These are phyloP conservation scores for Boletus coccyginus DNA, from an alignment of 768 basidiomycete genomes.

Conservation along the genomic window DNA sequence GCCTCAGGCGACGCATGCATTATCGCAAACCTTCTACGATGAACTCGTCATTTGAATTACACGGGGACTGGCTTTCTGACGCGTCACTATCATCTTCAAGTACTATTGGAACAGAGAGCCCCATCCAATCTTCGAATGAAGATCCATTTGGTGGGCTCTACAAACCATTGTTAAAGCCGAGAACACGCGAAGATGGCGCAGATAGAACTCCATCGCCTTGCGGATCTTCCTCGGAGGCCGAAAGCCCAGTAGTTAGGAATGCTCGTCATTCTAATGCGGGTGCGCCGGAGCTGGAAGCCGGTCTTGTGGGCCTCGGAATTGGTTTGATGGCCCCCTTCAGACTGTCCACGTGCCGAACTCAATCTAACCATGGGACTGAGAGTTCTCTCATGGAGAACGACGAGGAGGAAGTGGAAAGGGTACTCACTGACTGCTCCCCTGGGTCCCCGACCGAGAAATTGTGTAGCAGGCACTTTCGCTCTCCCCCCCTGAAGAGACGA, in stretches of 20 bases:
- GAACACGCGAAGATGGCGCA: conserved; percentile 1
- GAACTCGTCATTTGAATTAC: conserved; percentile 25
- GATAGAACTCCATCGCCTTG: conserved; percentile 16
- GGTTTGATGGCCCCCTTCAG: conserved; percentile 54
- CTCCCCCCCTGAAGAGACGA: conserved; percentile 52
- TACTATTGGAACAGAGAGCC: conserved; percentile 21
- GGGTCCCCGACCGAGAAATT: conserved; percentile 21
- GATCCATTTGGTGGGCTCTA: conserved; percentile 52
- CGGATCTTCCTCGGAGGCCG: conserved; percentile 31
- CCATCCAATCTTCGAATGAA: conserved; percentile 29
- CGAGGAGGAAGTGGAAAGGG: conserved; percentile 35
- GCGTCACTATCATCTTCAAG: conserved; percentile 26
- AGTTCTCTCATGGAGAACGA: conserved; percentile 23
- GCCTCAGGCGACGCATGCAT: conserved; percentile 29
- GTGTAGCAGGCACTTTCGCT: conserved; percentile 22
- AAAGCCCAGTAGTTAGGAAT: conserved; percentile 51
- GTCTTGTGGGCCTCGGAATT: conserved; percentile 38
- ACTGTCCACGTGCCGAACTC: conserved; percentile 39
- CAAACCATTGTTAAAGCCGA: conserved; percentile 29
- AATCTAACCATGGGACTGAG: conserved; percentile 11
- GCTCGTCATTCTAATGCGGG: conserved; percentile 19
- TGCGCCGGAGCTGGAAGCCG: conserved; percentile 32
- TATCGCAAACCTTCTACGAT: conserved; percentile 29
- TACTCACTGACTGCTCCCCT: conserved; percentile 22
- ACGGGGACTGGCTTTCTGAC: conserved; percentile 31